Evolutionary conservation across 2,329 filamentous ascomycete genomes (phyloP).

Genomic region (Arthroderma sp.): DNA sequence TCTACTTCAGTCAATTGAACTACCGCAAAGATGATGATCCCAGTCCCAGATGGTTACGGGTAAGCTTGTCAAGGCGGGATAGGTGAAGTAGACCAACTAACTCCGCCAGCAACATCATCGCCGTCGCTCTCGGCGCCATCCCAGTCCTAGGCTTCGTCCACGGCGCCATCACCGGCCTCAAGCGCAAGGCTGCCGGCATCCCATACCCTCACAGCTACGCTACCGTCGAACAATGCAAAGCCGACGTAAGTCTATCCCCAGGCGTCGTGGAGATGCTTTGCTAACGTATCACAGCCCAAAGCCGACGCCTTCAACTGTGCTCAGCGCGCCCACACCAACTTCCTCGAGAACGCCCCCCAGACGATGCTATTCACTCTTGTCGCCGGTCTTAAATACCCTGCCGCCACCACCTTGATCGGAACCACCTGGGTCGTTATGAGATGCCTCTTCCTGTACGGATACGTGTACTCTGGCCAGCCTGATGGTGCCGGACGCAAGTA

Average conservation of each 20-base stretch:
- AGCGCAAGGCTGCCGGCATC: constrained; percentile 43
- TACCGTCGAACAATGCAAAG: constrained; percentile 41
- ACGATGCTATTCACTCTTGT: constrained; percentile 43
- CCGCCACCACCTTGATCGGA: constrained; percentile 36
- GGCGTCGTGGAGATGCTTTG: no score
- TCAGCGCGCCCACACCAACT: constrained; percentile 48
- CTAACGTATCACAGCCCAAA: constrained; percentile 29
- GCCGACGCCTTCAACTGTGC: constrained; percentile 42
- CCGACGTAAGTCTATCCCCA: constrained; percentile 26
- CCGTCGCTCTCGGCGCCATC: constrained; percentile 43
- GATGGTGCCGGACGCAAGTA: constrained; percentile 28
- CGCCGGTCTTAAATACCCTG: constrained; percentile 43
- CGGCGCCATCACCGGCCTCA: constrained; percentile 32
- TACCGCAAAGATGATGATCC: constrained; percentile 4
- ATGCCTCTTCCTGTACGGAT: constrained; percentile 39
- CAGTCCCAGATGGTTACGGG: constrained; percentile 39
- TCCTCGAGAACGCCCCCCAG: constrained; percentile 45
- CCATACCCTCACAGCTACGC: constrained; percentile 50
- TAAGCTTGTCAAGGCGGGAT: constrained; percentile 18
- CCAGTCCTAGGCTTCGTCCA: constrained; percentile 43
- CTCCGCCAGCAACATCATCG: constrained; percentile 41
- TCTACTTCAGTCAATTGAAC: background rate
- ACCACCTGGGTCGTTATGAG: constrained; percentile 41
- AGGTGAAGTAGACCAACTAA: background rate
- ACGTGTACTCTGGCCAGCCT: constrained; percentile 31